Percentiles rank a stretch among this genome's conserved stretches.
Conservation (phyloP, 371 early-diverging fungal species). For the Syncephalis fuscata region DNA sequence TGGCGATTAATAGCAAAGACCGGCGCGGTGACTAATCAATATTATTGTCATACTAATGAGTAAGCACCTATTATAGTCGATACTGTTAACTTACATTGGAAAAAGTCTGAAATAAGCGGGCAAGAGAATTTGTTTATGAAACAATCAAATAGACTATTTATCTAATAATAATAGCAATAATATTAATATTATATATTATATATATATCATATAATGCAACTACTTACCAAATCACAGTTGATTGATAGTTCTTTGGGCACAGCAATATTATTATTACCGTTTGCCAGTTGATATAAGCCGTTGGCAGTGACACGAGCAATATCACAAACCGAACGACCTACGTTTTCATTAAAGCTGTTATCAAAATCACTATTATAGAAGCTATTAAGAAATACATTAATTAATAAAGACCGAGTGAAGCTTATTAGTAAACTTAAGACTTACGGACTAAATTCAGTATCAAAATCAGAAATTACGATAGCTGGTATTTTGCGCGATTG, state of each 20-base stretch:
- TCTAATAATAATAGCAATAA: constrained; percentile 2
- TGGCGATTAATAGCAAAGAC: no score
- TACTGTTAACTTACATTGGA: no score
- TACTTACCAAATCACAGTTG: constrained; percentile 25
- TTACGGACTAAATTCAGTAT: constrained; percentile 24
- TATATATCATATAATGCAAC: constrained; percentile 50
- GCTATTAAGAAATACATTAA: constrained; percentile 10
- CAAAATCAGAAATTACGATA: constrained; percentile 44
- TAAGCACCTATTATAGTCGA: no score
- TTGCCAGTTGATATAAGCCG: constrained; percentile 26
- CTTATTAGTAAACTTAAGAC: no score
- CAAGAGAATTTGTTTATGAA: constrained; percentile 12
- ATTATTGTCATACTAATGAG: no score
- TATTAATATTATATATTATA: constrained; percentile 44
- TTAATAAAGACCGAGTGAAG: constrained; percentile 1
- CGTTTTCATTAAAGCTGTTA: constrained; percentile 15
- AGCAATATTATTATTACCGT: constrained; percentile 19
- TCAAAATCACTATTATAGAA: constrained; percentile 53
- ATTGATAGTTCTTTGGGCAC: constrained; percentile 21
- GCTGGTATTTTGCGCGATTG: constrained; percentile 35
- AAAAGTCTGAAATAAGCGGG: no score
- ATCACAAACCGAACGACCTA: constrained; percentile 30
- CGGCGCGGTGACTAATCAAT: no score
- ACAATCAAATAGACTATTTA: constrained; percentile 6
- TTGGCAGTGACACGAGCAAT: constrained; percentile 35